These are phyloP conservation scores for Beauveria sp. DNA, from an alignment of 2,329 filamentous ascomycete species.

Conservation along the genomic window DNA sequence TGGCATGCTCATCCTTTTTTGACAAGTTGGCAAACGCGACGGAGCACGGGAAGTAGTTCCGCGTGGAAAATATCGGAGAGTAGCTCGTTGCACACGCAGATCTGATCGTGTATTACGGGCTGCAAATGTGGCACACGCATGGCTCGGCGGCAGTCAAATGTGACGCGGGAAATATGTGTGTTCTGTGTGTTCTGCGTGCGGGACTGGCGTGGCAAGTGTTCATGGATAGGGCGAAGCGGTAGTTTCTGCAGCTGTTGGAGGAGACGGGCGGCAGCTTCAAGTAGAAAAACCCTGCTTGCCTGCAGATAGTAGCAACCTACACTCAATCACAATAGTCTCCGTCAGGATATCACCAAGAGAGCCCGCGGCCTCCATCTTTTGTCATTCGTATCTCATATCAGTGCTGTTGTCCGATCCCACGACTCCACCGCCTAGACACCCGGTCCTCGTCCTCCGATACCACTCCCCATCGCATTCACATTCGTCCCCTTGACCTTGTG, in stretches of 20 bases:
- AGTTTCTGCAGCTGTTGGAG: background rate
- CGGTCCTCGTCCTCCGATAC: conserved; percentile 38
- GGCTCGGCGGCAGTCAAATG: background rate
- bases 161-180: background rate
- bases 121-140: background rate
- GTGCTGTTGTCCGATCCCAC: background rate
- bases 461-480: conserved; percentile 47
- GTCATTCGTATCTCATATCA: background rate
- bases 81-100: background rate
- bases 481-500: conserved; percentile 60
- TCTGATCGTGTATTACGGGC: background rate
- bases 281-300: background rate
- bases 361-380: background rate
- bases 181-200: background rate
- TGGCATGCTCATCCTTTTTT: background rate
- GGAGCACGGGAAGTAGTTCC: background rate
- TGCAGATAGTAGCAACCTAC: background rate
- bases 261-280: background rate
- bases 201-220: background rate
- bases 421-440: conserved; percentile 15
- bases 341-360: background rate
- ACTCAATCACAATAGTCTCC: background rate
- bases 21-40: background rate
- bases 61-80: background rate
- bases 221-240: background rate